A percentile compares a stretch with the other conserved stretches of the same genome.
phyloP scores from a whole-genome alignment of 805 yeast species.

The Saccharomyces eubayanus region DNA sequence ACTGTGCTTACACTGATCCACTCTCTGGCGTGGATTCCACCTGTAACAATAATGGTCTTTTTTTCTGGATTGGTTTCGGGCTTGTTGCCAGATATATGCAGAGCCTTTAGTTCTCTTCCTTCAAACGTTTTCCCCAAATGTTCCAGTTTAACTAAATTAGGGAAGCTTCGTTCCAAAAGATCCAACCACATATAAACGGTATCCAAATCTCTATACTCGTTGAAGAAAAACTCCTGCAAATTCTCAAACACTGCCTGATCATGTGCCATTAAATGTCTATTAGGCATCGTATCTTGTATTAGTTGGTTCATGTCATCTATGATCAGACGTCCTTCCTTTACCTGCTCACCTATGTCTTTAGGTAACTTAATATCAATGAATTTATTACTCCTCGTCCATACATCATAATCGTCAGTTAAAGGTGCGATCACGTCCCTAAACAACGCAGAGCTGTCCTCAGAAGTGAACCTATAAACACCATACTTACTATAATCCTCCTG shows the following conservation, averaged over 20 bases:
- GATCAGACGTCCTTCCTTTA: conserved; percentile 30
- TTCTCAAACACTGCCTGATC: conserved; percentile 6
- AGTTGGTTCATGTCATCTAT: conserved; percentile 51
- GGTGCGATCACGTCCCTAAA: conserved; percentile 8
- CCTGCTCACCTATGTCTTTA: conserved; percentile 4
- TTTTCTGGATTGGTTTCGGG: conserved; percentile 35
- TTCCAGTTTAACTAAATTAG: conserved; percentile 54
- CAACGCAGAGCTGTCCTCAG: conserved; percentile 3
- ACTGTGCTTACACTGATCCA: conserved; percentile 75
- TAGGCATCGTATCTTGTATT: conserved; percentile 50
- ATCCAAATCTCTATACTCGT: conserved; percentile 56
- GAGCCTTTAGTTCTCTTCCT: conserved; percentile 59
- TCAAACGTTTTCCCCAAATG: conserved; percentile 69
- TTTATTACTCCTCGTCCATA: conserved; percentile 44
- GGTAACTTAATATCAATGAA: conserved; percentile 41
- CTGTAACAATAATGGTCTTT: conserved; percentile 66
- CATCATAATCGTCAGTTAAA: conserved; percentile 20
- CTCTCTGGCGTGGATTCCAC: conserved; percentile 85
- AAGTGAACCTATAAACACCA: conserved; percentile 19
- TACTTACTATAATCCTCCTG: conserved; percentile 15
- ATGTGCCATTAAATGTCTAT: neutral
- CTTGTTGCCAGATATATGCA: conserved; percentile 50
- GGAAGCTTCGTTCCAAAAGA: conserved; percentile 49
- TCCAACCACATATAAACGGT: conserved; percentile 70
- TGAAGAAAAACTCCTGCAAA: conserved; percentile 52